Evolutionary conservation across 2,329 filamentous ascomycete genomes (phyloP).

Genomic region (Stenocarpella maydis): DNA sequence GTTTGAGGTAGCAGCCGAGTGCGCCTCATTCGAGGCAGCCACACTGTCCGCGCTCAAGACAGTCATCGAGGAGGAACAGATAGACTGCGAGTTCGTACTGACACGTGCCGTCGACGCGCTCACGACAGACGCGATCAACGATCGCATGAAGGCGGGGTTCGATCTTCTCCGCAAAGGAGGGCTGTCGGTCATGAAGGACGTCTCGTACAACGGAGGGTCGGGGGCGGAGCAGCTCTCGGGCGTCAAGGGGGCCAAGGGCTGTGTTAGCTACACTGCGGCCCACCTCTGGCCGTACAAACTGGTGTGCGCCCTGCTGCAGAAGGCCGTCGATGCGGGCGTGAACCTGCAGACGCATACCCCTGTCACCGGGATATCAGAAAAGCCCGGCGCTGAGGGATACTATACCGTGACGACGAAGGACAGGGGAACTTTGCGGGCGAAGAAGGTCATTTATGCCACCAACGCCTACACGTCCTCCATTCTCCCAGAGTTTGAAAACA

Average conservation of each 20-base stretch:
- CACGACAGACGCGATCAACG: conserved; percentile 40
- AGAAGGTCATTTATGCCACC: conserved; percentile 44
- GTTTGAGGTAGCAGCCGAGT: conserved; percentile 42
- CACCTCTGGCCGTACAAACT: conserved; percentile 47
- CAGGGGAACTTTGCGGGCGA: conserved; percentile 38
- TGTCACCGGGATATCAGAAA: conserved; percentile 37
- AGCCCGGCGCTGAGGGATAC: conserved; percentile 31
- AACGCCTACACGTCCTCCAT: conserved; percentile 46
- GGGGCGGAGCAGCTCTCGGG: conserved; percentile 46
- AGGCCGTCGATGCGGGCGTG: conserved; percentile 37
- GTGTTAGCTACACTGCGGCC: conserved; percentile 43
- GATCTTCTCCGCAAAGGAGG: conserved; percentile 44
- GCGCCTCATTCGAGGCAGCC: conserved; percentile 42
- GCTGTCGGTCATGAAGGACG: conserved; percentile 41
- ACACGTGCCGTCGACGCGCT: conserved; percentile 51
- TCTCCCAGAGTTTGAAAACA: conserved; percentile 43
- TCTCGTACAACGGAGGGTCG: conserved; percentile 40
- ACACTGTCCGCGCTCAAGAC: conserved; percentile 45
- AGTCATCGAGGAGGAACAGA: conserved; percentile 46
- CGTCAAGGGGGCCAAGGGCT: conserved; percentile 47
- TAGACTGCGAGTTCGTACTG: conserved; percentile 55
- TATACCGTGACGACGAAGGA: conserved; percentile 35
- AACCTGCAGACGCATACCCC: conserved; percentile 45
- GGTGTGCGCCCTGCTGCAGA: conserved; percentile 39
- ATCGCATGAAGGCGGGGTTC: conserved; percentile 41